Conservation (phyloP, 2,329 filamentous ascomycete species). For the Nigrograna mackinnonii region DNA sequence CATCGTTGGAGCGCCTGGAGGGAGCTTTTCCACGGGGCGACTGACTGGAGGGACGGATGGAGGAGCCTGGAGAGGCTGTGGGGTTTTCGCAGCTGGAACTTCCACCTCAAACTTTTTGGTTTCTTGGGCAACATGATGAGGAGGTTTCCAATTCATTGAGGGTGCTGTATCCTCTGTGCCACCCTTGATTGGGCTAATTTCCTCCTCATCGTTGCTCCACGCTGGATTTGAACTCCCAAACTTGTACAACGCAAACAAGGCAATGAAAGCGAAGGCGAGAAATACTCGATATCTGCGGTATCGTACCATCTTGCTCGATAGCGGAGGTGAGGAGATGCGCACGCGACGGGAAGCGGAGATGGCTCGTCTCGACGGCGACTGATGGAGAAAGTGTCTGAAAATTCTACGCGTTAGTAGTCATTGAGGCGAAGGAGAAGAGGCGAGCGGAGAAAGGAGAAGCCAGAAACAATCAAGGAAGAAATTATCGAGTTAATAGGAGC, state of each 20-base stretch:
- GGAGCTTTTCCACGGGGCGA: conserved; percentile 14
- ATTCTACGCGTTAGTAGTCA: too few relatives aligned
- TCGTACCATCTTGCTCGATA: conserved; percentile 60
- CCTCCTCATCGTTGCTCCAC: conserved; percentile 30
- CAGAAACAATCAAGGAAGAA: too few relatives aligned
- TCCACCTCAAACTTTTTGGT: conserved; percentile 34
- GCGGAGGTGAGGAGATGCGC: too few relatives aligned
- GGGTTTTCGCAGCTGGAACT: conserved; percentile 31
- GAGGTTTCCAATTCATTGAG: conserved; percentile 21
- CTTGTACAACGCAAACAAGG: conserved; percentile 59
- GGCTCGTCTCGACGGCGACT: too few relatives aligned
- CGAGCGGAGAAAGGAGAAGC: too few relatives aligned
- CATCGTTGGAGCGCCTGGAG: conserved; percentile 12
- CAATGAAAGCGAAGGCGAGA: conserved; percentile 57
- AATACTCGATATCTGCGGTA: conserved; percentile 66
- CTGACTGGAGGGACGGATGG: conserved; percentile 28
- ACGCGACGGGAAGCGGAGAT: too few relatives aligned
- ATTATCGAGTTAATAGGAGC: too few relatives aligned
- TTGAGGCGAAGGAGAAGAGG: too few relatives aligned
- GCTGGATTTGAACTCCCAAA: conserved; percentile 52
- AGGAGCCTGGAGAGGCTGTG: conserved; percentile 25
- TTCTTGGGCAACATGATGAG: conserved; percentile 30
- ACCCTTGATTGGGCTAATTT: conserved; percentile 9
- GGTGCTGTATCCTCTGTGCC: conserved; percentile 16
- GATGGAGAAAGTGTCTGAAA: too few relatives aligned